Evolutionary conservation across 768 basidiomycete genomes (phyloP).

Genomic region (Steccherinum ochraceum): DNA sequence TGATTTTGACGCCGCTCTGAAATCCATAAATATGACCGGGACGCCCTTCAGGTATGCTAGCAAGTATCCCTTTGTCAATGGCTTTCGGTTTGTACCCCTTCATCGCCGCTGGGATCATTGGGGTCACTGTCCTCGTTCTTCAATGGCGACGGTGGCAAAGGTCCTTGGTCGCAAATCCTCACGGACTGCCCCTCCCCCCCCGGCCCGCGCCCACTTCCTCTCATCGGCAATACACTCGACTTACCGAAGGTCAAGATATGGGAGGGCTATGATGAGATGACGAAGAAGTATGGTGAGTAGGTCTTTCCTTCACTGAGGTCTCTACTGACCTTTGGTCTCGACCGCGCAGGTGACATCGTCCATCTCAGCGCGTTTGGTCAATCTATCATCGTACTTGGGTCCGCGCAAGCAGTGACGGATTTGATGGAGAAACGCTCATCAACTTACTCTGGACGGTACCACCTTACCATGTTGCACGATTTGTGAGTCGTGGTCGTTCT

Average conservation of each 20-base stretch:
- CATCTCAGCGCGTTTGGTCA: conserved; percentile 16
- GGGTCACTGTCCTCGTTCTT: background rate
- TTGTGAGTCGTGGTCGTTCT: conserved; percentile 11
- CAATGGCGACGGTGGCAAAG: background rate
- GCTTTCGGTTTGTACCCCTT: too few relatives aligned
- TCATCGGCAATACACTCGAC: background rate
- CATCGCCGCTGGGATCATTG: background rate
- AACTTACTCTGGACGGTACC: conserved; percentile 14
- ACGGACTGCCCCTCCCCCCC: background rate
- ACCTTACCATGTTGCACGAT: conserved; percentile 13
- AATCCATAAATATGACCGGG: too few relatives aligned
- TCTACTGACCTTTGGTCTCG: background rate
- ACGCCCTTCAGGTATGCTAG: too few relatives aligned
- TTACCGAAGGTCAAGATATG: conserved; percentile 22
- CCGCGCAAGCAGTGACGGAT: conserved; percentile 13
- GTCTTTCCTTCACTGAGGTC: too few relatives aligned
- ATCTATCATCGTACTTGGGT: conserved; percentile 18
- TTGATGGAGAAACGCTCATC: conserved; percentile 21
- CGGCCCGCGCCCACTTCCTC: conserved; percentile 5
- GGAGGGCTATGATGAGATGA: background rate
- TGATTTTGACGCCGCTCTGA: too few relatives aligned
- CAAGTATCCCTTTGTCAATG: too few relatives aligned
- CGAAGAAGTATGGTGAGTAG: background rate
- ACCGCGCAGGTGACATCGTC: conserved; percentile 13
- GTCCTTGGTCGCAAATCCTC: background rate